These are phyloP conservation scores for Talaromyces sp. DNA, from an alignment of 2,329 filamentous ascomycete species.

Conservation along the genomic window DNA sequence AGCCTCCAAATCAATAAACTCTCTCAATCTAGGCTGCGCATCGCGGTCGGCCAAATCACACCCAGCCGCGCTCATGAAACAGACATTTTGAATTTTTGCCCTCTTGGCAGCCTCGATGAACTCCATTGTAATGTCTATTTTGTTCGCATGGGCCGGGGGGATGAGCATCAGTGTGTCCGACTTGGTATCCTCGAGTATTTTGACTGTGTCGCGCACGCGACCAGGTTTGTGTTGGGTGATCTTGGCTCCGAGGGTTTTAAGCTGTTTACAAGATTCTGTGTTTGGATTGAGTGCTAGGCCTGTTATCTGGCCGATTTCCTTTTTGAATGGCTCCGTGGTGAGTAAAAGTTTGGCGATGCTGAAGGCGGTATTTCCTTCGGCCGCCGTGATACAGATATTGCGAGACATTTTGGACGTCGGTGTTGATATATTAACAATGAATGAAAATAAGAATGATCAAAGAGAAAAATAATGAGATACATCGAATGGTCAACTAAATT, in stretches of 20 bases:
- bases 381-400: slow-evolving; percentile 46
- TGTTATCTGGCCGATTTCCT: slow-evolving; percentile 37
- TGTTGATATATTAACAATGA: neutral
- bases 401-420: slow-evolving; percentile 34
- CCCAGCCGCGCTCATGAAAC: slow-evolving; percentile 45
- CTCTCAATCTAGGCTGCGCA: slow-evolving; percentile 45
- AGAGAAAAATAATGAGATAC: neutral
- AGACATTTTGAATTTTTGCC: slow-evolving; percentile 42
- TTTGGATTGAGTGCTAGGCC: slow-evolving; percentile 39
- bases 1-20: slow-evolving; percentile 49
- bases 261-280: slow-evolving; percentile 35
- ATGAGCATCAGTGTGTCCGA: slow-evolving; percentile 48
- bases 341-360: slow-evolving; percentile 48
- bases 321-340: slow-evolving; percentile 38
- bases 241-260: slow-evolving; percentile 37
- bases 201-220: slow-evolving; percentile 33
- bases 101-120: slow-evolving; percentile 43
- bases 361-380: slow-evolving; percentile 49
- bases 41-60: slow-evolving; percentile 47
- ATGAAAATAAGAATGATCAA: neutral
- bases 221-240: slow-evolving; percentile 42
- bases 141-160: slow-evolving; percentile 44
- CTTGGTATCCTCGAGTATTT: slow-evolving; percentile 37
- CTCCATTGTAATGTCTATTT: slow-evolving; percentile 43
- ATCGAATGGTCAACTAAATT: neutral